Percentiles rank a stretch among this genome's conserved stretches.
These are phyloP conservation scores for Rubroboletus satanas DNA, from an alignment of 768 basidiomycete genomes.

Conservation along the genomic window DNA sequence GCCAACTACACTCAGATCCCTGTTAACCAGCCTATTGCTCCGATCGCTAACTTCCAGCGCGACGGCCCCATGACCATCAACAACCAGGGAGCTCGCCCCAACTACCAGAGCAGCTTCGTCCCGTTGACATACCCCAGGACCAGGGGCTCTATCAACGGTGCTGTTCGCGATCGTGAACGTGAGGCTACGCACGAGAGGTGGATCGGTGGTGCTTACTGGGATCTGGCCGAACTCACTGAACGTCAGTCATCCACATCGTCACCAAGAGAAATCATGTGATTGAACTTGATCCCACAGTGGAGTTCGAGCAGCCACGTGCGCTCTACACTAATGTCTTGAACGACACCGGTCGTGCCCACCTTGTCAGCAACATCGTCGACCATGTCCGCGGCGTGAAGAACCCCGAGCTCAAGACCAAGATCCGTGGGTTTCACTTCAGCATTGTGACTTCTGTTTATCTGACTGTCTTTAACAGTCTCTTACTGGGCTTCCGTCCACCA, in stretches of 20 bases:
- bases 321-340: constrained; percentile 68
- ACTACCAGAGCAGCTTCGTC: constrained; percentile 77
- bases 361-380: constrained; percentile 62
- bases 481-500: constrained; percentile 81
- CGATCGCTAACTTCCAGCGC: constrained; percentile 89
- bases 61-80: constrained; percentile 67
- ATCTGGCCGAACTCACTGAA: constrained; percentile 74
- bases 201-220: constrained; percentile 62
- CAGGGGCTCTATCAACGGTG: constrained; percentile 43
- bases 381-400: constrained; percentile 64
- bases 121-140: constrained; percentile 62
- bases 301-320: constrained; percentile 80
- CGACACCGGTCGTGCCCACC: constrained; percentile 54
- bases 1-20: constrained; percentile 82
- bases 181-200: constrained; percentile 67
- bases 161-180: constrained; percentile 36
- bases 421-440: constrained; percentile 47
- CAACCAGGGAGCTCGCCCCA: constrained; percentile 82
- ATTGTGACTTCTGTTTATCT: background rate
- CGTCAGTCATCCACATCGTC: constrained; percentile 44
- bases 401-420: constrained; percentile 53
- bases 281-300: constrained; percentile 42
- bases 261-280: background rate
- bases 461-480: constrained; percentile 44
- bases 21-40: constrained; percentile 73